Evolutionary conservation across 2,329 filamentous ascomycete species (phyloP).

Genomic region (Podosphaera fusca): DNA sequence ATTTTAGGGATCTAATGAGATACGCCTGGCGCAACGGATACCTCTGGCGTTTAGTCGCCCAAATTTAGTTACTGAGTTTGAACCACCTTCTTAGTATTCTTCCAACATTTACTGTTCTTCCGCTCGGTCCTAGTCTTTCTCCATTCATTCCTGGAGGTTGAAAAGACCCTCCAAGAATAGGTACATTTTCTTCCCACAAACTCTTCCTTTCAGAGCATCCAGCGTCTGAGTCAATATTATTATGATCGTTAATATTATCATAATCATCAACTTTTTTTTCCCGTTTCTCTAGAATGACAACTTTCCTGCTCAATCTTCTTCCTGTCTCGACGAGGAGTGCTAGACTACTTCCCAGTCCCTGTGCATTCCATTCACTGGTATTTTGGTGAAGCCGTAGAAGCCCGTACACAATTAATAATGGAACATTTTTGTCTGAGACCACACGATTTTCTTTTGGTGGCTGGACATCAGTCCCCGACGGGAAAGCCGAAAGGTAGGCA

Average conservation of each 20-base stretch:
- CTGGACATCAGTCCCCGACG: conserved; percentile 2
- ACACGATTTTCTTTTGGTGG: conserved; percentile 3
- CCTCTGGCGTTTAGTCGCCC: conserved; percentile 9
- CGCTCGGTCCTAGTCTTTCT: conserved; percentile 31
- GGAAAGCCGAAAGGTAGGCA: conserved; percentile 39
- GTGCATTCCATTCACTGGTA: conserved; percentile 53
- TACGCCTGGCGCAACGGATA: neutral
- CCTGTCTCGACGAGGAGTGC: conserved; percentile 40
- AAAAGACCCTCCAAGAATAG: conserved; percentile 35
- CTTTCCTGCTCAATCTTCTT: conserved; percentile 20
- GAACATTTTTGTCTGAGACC: conserved; percentile 11
- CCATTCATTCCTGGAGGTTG: conserved; percentile 20
- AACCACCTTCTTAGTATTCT: conserved; percentile 45
- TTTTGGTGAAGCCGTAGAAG: conserved; percentile 40
- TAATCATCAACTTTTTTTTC: conserved; percentile 5
- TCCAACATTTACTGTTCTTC: conserved; percentile 32
- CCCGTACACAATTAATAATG: conserved; percentile 38
- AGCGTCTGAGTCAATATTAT: conserved; percentile 18
- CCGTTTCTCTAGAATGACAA: conserved; percentile 23
- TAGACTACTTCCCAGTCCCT: conserved; percentile 42
- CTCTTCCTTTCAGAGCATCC: conserved; percentile 13
- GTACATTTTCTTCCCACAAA: conserved; percentile 28
- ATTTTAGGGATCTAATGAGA: neutral
- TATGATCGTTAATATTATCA: conserved; percentile 6
- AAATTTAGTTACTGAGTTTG: conserved; percentile 21